phyloP scores from a whole-genome alignment of 192 early-diverging fungal genomes.

The Chytriomyces hyalinus region DNA sequence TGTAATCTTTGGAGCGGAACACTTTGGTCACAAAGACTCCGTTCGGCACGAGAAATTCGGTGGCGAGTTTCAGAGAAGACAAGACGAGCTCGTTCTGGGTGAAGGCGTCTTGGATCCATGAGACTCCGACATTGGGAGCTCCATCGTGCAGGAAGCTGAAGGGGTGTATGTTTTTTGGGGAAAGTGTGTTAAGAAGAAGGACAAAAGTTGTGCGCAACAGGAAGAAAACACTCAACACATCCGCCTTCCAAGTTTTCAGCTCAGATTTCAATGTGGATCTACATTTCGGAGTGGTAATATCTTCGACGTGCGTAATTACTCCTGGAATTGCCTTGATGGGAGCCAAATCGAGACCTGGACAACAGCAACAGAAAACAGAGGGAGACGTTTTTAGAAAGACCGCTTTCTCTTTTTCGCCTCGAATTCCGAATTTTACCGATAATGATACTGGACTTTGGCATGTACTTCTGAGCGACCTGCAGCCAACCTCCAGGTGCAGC shows the following conservation, averaged over 20 bases:
- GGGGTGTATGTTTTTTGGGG: not conserved
- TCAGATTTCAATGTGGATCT: slow-evolving; percentile 80
- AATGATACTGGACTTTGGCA: slow-evolving; percentile 94
- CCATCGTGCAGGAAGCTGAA: slow-evolving; percentile 94
- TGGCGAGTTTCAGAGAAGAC: slow-evolving; percentile 90
- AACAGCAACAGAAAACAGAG: not conserved
- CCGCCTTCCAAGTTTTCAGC: slow-evolving; percentile 98
- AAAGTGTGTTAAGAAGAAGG: not conserved
- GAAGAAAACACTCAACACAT: slow-evolving; percentile 69
- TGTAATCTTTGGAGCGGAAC: slow-evolving; percentile 99
- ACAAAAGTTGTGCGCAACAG: not conserved
- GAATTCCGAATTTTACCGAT: slow-evolving; percentile 58
- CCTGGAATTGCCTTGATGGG: slow-evolving; percentile 96
- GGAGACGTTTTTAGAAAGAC: not conserved
- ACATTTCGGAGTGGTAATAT: slow-evolving; percentile 96
- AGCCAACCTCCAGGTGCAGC: slow-evolving; percentile 99
- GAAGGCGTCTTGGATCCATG: slow-evolving; percentile 97
- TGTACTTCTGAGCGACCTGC: slow-evolving; percentile 97
- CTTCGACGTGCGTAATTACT: slow-evolving; percentile 93
- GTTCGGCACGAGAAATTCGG: slow-evolving; percentile 88
- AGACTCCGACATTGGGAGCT: slow-evolving; percentile 96
- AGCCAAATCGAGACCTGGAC: slow-evolving; percentile 82
- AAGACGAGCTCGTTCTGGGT: slow-evolving; percentile 92
- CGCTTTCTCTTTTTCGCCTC: not conserved
- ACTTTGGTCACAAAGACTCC: slow-evolving; percentile 98